phyloP scores from a whole-genome alignment of 768 basidiomycete species.

The Pleurotus sapidus region DNA sequence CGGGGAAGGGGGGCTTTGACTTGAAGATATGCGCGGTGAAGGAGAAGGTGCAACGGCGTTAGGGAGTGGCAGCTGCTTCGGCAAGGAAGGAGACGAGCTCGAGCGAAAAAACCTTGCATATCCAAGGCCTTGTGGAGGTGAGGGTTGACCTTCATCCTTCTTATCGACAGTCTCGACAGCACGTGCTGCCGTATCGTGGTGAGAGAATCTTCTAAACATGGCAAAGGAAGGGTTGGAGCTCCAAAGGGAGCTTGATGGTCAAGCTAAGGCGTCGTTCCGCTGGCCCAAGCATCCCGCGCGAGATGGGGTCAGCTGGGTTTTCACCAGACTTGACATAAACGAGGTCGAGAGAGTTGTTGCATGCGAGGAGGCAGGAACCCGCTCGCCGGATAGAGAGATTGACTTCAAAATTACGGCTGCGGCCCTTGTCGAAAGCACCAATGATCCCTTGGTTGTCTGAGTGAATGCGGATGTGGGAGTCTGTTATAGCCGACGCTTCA shows the following conservation, averaged over 20 bases:
- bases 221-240: background rate
- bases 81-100: no score
- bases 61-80: no score
- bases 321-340: conserved; percentile 20
- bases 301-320: conserved; percentile 30
- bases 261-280: background rate
- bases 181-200: no score
- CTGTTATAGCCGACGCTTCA: background rate
- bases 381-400: conserved; percentile 25
- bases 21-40: background rate
- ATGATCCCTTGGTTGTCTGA: conserved; percentile 34
- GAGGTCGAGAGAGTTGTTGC: conserved; percentile 14
- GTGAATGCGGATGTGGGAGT: conserved; percentile 20
- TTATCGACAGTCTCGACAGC: no score
- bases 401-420: conserved; percentile 24
- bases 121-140: no score
- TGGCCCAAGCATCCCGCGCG: conserved; percentile 17
- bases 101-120: no score
- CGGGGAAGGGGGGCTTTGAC: no score
- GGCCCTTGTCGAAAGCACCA: conserved; percentile 26
- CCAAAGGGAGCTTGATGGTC: conserved; percentile 11
- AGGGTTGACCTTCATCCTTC: no score
- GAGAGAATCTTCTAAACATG: no score
- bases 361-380: conserved; percentile 4
- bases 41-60: no score